A percentile compares a stretch with the other conserved stretches of the same genome.
These are phyloP conservation scores for Breviolum minutum DNA, from an alignment of 73 alveolate species.

Conservation along the genomic window DNA sequence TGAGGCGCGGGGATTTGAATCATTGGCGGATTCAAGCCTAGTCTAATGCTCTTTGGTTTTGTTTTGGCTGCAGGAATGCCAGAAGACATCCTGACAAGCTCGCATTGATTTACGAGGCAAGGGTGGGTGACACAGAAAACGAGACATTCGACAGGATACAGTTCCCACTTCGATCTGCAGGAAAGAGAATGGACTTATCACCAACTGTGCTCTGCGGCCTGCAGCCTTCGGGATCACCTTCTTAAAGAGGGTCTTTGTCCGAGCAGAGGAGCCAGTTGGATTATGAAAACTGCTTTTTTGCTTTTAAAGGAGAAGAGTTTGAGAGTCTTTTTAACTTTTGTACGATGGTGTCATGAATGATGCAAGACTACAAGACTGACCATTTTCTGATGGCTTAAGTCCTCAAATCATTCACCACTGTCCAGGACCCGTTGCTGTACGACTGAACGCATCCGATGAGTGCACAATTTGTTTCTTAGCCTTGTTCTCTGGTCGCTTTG, in stretches of 20 bases:
- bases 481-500: constrained; percentile 71
- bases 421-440: constrained; percentile 61
- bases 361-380: neutral
- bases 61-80: constrained; percentile 26
- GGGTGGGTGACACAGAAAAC: neutral
- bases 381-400: neutral
- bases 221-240: constrained; percentile 72
- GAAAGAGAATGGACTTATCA: constrained; percentile 69
- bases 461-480: constrained; percentile 20
- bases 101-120: constrained; percentile 51
- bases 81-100: constrained; percentile 34
- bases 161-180: neutral
- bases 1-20: neutral
- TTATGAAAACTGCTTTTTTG: neutral
- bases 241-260: constrained; percentile 38
- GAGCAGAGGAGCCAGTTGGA: constrained; percentile 11
- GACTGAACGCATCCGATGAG: constrained; percentile 64
- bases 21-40: neutral
- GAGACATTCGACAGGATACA: neutral
- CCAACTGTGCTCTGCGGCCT: constrained; percentile 82
- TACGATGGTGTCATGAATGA: neutral
- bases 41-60: neutral
- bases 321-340: neutral
- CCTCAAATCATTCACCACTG: neutral
- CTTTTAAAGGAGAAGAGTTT: neutral